A percentile compares a stretch with the other conserved stretches of the same genome.
Evolutionary conservation across 768 basidiomycete species (phyloP).

Genomic region (Rickenella mellea): DNA sequence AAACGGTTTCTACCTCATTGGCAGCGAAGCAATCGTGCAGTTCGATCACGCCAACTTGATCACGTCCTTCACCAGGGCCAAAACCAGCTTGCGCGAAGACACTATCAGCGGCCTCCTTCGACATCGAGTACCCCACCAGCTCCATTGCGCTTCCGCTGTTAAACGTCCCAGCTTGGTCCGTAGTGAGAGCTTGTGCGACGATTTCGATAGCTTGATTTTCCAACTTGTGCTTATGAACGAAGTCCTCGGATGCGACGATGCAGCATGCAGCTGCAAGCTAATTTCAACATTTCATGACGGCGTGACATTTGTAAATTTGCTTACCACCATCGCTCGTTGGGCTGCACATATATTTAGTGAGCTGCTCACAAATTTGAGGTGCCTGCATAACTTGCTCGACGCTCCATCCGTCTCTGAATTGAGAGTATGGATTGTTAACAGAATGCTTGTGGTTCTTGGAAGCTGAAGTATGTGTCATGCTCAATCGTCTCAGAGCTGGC

Average conservation of each 20-base stretch:
- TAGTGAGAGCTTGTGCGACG: constrained; percentile 52
- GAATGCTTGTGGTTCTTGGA: constrained; percentile 82
- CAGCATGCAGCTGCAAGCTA: constrained; percentile 73
- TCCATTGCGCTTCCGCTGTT: constrained; percentile 69
- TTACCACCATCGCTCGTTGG: constrained; percentile 56
- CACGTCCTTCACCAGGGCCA: constrained; percentile 46
- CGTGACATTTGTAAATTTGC: constrained; percentile 8
- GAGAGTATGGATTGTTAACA: constrained; percentile 75
- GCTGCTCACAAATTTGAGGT: constrained; percentile 58
- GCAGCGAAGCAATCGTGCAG: constrained; percentile 82
- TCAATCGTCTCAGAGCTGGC: not conserved
- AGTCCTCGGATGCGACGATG: constrained; percentile 69
- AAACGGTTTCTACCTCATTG: constrained; percentile 47
- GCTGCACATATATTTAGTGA: constrained; percentile 83
- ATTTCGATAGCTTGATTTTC: constrained; percentile 87
- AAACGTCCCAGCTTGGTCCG: constrained; percentile 57
- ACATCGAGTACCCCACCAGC: constrained; percentile 73
- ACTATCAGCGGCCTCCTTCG: constrained; percentile 54
- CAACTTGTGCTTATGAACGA: constrained; percentile 59
- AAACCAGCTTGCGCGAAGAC: constrained; percentile 70
- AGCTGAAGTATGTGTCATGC: constrained; percentile 27
- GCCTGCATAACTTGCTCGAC: constrained; percentile 60
- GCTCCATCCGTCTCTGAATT: constrained; percentile 74
- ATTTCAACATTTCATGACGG: not conserved
- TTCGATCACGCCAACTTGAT: constrained; percentile 77